Evolutionary conservation across 768 basidiomycete species (phyloP), one percentile per base, ranked within the genome.

Genomic region (Galerina marginata): DNA sequence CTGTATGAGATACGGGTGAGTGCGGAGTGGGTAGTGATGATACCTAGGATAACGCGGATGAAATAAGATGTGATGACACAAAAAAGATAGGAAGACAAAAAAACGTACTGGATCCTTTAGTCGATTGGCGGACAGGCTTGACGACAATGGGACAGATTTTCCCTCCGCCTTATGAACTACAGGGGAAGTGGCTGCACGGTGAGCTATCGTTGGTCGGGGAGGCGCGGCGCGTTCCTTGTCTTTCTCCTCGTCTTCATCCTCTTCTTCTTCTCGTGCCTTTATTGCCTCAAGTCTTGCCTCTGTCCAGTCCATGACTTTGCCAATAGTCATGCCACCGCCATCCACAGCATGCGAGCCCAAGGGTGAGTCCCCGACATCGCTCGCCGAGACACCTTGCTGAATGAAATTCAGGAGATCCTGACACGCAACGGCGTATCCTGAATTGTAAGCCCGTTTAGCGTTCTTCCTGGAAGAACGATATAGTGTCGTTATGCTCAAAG

Each of bases 211-310:
- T 60, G 62, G 67, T 16, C 9, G 60, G 47, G 63, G 69, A 62
- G 59, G 67, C 65, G 70, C 70, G 39, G 68, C 70, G 63, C 81
- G 73, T 62, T 83, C 83, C 65, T 71, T 76, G 59, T 83, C 86
- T 65, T 78, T 77, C 62, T 91, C 89, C 62, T 91, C 89, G 58
- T 92, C 91, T 69, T 92, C 91, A 33, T 91, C 90, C 61, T 92
- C 91, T 68, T 92, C 92, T 55, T 93, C 92, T 55, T 91, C 89
- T 45, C 86, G 80, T 1, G 86, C 79, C 65, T 81, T 86, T 58
- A 93, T 84, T 0, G 91, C 92, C 23, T 93, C 92, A 44, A 92
- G 73, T 58, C 92, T 78, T 0, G 90, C 92, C 69, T 94, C 92
- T 61, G 89, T 85, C 88, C 91, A 93, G 67, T 93, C 91, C 87